Evolutionary conservation across 148 eudicot genomes (phyloP), one percentile per base, ranked within the genome.

Genomic region (Chenopodium suecicum): DNA sequence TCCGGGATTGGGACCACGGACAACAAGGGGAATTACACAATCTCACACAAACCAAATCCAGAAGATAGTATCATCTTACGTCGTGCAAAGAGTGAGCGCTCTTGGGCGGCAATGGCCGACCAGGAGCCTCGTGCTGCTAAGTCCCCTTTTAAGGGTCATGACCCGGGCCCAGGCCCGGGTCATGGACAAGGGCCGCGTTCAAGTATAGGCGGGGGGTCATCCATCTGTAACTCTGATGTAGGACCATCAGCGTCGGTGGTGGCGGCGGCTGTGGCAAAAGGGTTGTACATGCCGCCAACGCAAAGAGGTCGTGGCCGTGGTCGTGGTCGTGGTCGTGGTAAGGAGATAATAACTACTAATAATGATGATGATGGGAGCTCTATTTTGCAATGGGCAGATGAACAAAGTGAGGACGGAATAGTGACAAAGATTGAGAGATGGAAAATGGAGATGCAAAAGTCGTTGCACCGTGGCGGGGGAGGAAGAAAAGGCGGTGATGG

Each of bases 161-260:
- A 62, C 27, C 80, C 58, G 46, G 41, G 77, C 16, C 78, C 69
- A 48, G 63, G 17, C 7, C 27, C 4, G 47, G 32, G 80, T 31
- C 75, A 70, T 20, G 25, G 8, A 27, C 81, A 65, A 22, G 62
- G 75, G 44, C 82, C 78, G 12, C 56, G 27, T 1, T 71, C 69
- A 54, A 67, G 79, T 11, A 22, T 75, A 4, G 74, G 70, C 12
- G 86, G 86, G 5, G 60, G 60, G 60, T 56, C 60, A 11, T 84
- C 86, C 3, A 20, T 80, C 1, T 80, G 85, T n/a, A 83, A 37
- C 70, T 83, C 89, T 2, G 91, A 89, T 32, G 88, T 89, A 37
- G 91, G 91, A 17, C 91, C 91, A 9, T 89, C 91, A 1, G 87
- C 91, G 7, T 89, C 91, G 4, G 87, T 87, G 68, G 91, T 89